Conservation (phyloP, 495 filamentous ascomycete species). For the Bryoglossum gracile region DNA sequence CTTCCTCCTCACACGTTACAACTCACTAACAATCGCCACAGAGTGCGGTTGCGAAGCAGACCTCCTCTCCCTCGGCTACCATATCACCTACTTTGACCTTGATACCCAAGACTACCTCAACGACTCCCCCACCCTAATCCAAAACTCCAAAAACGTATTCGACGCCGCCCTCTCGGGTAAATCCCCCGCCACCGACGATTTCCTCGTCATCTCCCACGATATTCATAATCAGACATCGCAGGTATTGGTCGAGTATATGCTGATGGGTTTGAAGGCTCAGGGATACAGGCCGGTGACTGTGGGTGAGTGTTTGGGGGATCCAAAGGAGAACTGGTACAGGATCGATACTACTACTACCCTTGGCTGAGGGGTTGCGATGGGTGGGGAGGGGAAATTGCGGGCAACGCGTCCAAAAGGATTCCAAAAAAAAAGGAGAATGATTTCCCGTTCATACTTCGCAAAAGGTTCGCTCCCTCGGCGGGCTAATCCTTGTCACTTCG, state of each 20-base stretch:
- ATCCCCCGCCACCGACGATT: conserved; percentile 32
- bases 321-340: conserved; percentile 63
- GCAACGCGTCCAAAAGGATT: no score
- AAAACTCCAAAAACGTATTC: conserved; percentile 65
- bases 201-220: conserved; percentile 50
- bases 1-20: conserved; percentile 39
- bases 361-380: no score
- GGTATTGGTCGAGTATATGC: conserved; percentile 65
- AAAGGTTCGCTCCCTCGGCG: no score
- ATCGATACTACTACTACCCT: no score
- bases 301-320: conserved; percentile 69
- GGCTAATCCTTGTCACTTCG: no score
- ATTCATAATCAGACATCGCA: conserved; percentile 67
- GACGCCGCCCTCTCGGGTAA: conserved; percentile 40
- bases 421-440: no score
- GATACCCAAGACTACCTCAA: conserved; percentile 76
- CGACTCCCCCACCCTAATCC: conserved; percentile 50
- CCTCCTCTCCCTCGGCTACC: conserved; percentile 55
- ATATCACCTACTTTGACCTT: conserved; percentile 64
- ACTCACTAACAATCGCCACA: not conserved
- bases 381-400: no score
- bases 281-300: conserved; percentile 63
- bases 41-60: conserved; percentile 50
- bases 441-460: no score
- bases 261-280: conserved; percentile 44